Base-by-base conservation (phyloP, 1,139 yeast genomes). In the Geotrichum fermentans region DNA sequence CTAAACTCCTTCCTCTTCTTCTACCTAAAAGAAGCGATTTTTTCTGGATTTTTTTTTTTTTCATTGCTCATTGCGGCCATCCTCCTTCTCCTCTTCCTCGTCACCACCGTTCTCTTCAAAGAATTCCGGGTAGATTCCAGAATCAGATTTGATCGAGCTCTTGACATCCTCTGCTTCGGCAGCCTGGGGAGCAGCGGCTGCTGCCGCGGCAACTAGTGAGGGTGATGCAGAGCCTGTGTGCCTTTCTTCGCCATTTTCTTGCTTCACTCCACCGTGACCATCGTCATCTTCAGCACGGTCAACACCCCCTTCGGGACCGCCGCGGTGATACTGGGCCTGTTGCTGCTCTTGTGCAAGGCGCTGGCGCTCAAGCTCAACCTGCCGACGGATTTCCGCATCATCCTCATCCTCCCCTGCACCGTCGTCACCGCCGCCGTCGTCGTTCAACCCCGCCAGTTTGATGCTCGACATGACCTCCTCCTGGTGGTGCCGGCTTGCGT, bases 401-500 rank as follows among this genome's bases (percentile, higher is more conserved):
- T 33, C 44, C 7, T 32, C 40, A 17, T 41, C 50, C 6, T 46
- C 50, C 6, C 37, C 50, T 11, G 40, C 50, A 24, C 37, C 48
- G 17, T 45, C 34, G n/a, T 28, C 32, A 5, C 32, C 32, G 8
- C 28, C 28, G 28, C 10, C 47, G 21, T 42, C 42, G 6, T 40
- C 49, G 37, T 46, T 46, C 24, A 46, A 28, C 6, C 50, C 49
- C 14, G 33, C 49, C n/a, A 51, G 18, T 21, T 38, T 47, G 33
- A 50, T 50, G 14, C 45, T 38, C 2, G 53, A 45, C 50, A 50
- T 46, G 13, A 50, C 53, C 35, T 50, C 53, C 32, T 47, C 53
- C 40, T 50, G 53, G 26, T 48, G 49, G 13, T 42, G 42, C 28
- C 6, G 28, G 8, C 28, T 10, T 10, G 45, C 45, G 22, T 50